Conservation (phyloP, 148 eudicot genomes). For the Heliamphora exappendiculata region DNA sequence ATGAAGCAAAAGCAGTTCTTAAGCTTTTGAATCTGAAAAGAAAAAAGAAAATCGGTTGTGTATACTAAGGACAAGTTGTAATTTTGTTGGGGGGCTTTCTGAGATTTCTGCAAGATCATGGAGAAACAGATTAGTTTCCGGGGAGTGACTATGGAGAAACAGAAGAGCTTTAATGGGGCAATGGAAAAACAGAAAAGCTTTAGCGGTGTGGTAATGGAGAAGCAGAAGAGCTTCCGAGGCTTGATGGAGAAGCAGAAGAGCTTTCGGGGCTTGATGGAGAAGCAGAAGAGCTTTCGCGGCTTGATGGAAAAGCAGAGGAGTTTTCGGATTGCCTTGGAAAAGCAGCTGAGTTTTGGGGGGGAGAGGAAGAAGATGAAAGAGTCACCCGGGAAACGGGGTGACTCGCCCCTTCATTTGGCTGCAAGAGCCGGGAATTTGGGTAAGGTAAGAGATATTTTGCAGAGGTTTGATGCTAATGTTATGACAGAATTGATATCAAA, state of each 20-base stretch:
- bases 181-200: constrained; percentile 24
- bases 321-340: constrained; percentile 41
- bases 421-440: constrained; percentile 74
- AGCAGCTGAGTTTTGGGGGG: constrained; percentile 59
- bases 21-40: neutral
- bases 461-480: constrained; percentile 39
- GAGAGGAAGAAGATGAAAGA: constrained; percentile 66
- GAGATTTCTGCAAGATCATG: constrained; percentile 1
- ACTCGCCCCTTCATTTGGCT: constrained; percentile 72
- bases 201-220: constrained; percentile 28
- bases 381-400: constrained; percentile 91
- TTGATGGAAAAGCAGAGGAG: constrained; percentile 68
- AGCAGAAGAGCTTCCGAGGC: constrained; percentile 27
- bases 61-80: constrained; percentile 4
- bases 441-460: constrained; percentile 56
- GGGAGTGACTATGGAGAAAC: constrained; percentile 31
- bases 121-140: constrained; percentile 11
- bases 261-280: constrained; percentile 37
- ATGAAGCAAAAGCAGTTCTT: neutral
- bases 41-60: neutral
- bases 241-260: constrained; percentile 50
- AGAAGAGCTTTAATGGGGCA: constrained; percentile 20
- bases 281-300: constrained; percentile 45
- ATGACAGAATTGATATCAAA: constrained; percentile 51
- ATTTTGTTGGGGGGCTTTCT: neutral